Conservation (phyloP, 1,139 yeast species). For the Meyerozyma elateridarum region DNA sequence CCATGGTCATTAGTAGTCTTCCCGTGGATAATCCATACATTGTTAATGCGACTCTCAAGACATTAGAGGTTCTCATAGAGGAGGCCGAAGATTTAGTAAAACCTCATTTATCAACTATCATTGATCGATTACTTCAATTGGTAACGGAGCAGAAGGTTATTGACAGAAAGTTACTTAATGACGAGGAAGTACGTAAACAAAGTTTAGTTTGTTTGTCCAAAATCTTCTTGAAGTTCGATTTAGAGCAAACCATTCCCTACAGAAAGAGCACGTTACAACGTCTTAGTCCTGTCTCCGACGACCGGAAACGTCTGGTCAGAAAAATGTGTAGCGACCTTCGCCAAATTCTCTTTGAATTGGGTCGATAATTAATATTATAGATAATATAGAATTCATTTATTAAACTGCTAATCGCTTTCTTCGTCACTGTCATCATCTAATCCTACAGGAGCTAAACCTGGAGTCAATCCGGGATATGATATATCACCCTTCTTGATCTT, state of each 20-base stretch:
- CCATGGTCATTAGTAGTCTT: conserved; percentile 67
- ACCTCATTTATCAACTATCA: conserved; percentile 50
- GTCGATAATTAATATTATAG: conserved; percentile 14
- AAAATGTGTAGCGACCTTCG: conserved; percentile 73
- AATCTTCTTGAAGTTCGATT: conserved; percentile 37
- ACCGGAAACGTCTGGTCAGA: conserved; percentile 68
- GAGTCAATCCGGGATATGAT: conserved; percentile 71
- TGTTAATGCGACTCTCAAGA: conserved; percentile 58
- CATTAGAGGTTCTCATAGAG: conserved; percentile 48
- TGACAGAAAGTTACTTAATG: conserved; percentile 19
- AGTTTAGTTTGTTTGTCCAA: conserved; percentile 54
- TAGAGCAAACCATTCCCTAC: conserved; percentile 45
- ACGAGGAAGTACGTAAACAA: conserved; percentile 47
- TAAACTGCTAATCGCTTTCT: conserved; percentile 17
- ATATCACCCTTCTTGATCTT: conserved; percentile 40
- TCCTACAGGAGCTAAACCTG: conserved; percentile 89
- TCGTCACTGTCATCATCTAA: conserved; percentile 44
- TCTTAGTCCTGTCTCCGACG: conserved; percentile 59
- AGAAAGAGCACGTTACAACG: conserved; percentile 45
- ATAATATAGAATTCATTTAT: conserved; percentile 5
- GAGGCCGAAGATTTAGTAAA: conserved; percentile 48
- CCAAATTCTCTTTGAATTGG: conserved; percentile 63
- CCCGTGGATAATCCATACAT: conserved; percentile 40
- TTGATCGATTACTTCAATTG: conserved; percentile 50
- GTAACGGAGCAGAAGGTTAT: conserved; percentile 20